Conservation (phyloP, 108 stramenopile species). For the Mayamaea pseudoterrestris region DNA sequence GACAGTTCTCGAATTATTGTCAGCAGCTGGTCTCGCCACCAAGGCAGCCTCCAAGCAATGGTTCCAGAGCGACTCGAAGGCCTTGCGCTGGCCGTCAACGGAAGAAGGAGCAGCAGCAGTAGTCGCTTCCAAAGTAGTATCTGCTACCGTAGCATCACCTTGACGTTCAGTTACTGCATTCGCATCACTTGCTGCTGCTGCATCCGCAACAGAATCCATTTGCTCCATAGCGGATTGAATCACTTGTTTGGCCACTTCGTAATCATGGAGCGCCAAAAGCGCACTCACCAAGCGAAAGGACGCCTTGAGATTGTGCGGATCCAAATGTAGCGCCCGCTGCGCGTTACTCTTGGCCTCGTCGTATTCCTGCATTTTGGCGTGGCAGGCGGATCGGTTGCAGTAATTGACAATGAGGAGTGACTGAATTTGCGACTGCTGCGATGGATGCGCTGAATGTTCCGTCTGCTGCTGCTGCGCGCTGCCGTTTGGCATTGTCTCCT, state of each 20-base stretch:
- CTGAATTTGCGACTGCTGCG: no score
- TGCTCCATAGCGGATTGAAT: constrained; percentile 14
- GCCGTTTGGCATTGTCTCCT: background rate
- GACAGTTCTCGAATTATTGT: constrained; percentile 42
- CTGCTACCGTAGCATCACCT: background rate
- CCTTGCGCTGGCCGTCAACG: constrained; percentile 8
- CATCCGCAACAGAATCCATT: background rate
- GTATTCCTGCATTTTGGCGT: constrained; percentile 51
- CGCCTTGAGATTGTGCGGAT: constrained; percentile 29
- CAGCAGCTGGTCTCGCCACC: constrained; percentile 2
- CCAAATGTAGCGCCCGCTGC: constrained; percentile 26
- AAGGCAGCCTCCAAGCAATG: constrained; percentile 9
- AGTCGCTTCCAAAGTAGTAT: no score
- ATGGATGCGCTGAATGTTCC: no score
- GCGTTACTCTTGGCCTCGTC: constrained; percentile 51
- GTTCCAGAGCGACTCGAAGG: constrained; percentile 10
- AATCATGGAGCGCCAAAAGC: constrained; percentile 41
- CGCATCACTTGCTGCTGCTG: background rate
- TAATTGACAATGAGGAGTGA: constrained; percentile 40
- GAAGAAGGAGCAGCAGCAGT: no score
- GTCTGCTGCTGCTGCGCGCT: no score
- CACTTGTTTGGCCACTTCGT: constrained; percentile 21
- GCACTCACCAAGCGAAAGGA: constrained; percentile 67
- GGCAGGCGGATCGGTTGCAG: constrained; percentile 69
- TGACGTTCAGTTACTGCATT: constrained; percentile 3